These are phyloP conservation scores for Sapria himalayana DNA, from an alignment of 345 rosid genomes.

Conservation along the genomic window DNA sequence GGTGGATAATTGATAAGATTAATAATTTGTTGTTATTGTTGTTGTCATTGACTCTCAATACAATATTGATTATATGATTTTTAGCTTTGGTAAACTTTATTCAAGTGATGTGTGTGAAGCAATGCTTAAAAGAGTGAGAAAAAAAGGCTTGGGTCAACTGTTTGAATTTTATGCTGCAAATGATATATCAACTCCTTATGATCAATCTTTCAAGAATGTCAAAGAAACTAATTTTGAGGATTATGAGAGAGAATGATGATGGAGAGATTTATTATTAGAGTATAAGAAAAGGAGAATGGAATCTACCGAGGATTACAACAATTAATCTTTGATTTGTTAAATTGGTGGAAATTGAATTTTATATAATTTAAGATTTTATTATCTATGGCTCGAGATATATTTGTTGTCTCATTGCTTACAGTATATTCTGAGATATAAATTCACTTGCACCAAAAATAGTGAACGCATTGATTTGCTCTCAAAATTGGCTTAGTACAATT, in stretches of 20 bases:
- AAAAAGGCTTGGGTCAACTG: no score
- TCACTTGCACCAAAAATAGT: slow-evolving; percentile 11
- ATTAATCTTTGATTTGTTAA: slow-evolving; percentile 11
- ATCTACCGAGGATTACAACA: slow-evolving; percentile 11
- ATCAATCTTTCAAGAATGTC: no score
- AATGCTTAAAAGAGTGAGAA: no score
- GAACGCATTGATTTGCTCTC: slow-evolving; percentile 10
- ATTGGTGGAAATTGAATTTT: slow-evolving; percentile 9
- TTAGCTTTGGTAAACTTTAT: slow-evolving; percentile 11
- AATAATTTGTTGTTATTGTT: slow-evolving; percentile 14
- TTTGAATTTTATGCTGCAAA: no score
- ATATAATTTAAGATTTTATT: slow-evolving; percentile 10
- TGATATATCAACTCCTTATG: slow-evolving; percentile 6
- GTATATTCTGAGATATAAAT: slow-evolving; percentile 7
- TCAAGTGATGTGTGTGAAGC: slow-evolving; percentile 10
- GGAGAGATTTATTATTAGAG: no score
- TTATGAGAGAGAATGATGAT: slow-evolving; percentile 6
- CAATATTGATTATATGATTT: slow-evolving; percentile 14
- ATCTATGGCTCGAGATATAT: slow-evolving; percentile 12
- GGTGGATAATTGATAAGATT: slow-evolving; percentile 11
- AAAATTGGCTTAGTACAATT: slow-evolving; percentile 11
- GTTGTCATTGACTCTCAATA: slow-evolving; percentile 12
- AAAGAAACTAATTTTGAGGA: no score
- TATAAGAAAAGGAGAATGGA: no score
- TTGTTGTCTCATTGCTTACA: slow-evolving; percentile 10